A percentile compares a stretch with the other conserved stretches of the same genome.
phyloP scores from a whole-genome alignment of 2,329 filamentous ascomycete genomes.

The Colletotrichum orchidophilum region DNA sequence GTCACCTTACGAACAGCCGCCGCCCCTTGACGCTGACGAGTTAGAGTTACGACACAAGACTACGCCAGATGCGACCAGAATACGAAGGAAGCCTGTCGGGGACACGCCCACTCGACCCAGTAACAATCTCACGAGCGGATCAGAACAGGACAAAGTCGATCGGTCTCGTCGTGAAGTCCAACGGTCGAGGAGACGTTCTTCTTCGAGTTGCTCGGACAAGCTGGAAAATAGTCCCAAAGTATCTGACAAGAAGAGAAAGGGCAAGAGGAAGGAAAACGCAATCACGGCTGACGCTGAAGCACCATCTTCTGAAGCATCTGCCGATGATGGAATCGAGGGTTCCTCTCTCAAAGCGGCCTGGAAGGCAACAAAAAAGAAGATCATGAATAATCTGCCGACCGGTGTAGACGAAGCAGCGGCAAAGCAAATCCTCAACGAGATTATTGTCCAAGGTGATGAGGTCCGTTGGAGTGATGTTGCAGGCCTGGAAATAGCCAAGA shows the following conservation, averaged over 20 bases:
- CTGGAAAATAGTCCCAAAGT: neutral
- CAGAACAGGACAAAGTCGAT: slow-evolving; percentile 14
- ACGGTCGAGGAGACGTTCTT: neutral
- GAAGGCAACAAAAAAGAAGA: slow-evolving; percentile 68
- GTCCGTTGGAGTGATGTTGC: slow-evolving; percentile 96
- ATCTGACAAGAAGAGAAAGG: slow-evolving; percentile 15
- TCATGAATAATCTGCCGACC: slow-evolving; percentile 81
- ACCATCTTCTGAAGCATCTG: slow-evolving; percentile 54
- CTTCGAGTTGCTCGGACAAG: slow-evolving; percentile 21
- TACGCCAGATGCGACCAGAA: slow-evolving; percentile 9
- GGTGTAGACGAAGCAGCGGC: slow-evolving; percentile 86
- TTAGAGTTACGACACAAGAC: slow-evolving; percentile 6
- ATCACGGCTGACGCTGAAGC: slow-evolving; percentile 57
- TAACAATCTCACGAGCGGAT: slow-evolving; percentile 4
- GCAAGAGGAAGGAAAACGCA: slow-evolving; percentile 44
- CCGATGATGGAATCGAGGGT: slow-evolving; percentile 46
- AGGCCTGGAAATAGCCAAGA: slow-evolving; percentile 89
- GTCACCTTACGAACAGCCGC: neutral
- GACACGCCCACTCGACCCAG: neutral
- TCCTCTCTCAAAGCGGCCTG: slow-evolving; percentile 59
- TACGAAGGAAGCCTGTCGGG: slow-evolving; percentile 23
- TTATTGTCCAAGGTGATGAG: slow-evolving; percentile 92
- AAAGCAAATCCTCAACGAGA: slow-evolving; percentile 94
- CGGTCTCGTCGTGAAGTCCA: neutral
- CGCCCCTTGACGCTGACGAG: slow-evolving; percentile 13